phyloP scores from a whole-genome alignment of 495 filamentous ascomycete species.

The Penicillium herquei region DNA sequence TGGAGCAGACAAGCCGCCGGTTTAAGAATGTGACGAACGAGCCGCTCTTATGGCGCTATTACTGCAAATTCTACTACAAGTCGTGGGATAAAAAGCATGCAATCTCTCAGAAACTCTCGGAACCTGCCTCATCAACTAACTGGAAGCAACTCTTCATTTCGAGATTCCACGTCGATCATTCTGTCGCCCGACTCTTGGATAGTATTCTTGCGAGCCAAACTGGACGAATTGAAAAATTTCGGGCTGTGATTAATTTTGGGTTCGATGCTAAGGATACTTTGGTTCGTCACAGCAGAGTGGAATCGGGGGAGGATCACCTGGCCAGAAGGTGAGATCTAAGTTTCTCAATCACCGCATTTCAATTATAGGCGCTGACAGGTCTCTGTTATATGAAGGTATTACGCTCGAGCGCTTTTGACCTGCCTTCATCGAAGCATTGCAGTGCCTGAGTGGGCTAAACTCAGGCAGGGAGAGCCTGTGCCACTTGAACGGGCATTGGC shows the following conservation, averaged over 20 bases:
- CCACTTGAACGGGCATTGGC: slow-evolving; percentile 73
- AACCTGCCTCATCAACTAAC: slow-evolving; percentile 55
- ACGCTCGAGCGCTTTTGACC: slow-evolving; percentile 67
- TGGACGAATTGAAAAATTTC: slow-evolving; percentile 65
- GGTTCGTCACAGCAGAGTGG: slow-evolving; percentile 57
- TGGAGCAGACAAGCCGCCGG: slow-evolving; percentile 62
- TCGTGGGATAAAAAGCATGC: slow-evolving; percentile 73
- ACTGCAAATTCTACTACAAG: slow-evolving; percentile 64
- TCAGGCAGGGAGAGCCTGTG: slow-evolving; percentile 50
- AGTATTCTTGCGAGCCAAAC: slow-evolving; percentile 67
- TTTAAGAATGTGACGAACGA: slow-evolving; percentile 65
- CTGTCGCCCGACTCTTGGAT: slow-evolving; percentile 60
- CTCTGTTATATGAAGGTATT: slow-evolving; percentile 50
- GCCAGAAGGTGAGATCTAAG: slow-evolving; percentile 64
- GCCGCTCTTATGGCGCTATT: slow-evolving; percentile 73
- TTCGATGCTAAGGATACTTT: slow-evolving; percentile 90
- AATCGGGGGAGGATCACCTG: slow-evolving; percentile 71
- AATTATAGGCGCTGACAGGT: slow-evolving; percentile 10
- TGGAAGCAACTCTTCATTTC: slow-evolving; percentile 75
- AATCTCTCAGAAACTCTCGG: slow-evolving; percentile 54
- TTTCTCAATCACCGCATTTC: not conserved
- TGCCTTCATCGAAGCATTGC: slow-evolving; percentile 80
- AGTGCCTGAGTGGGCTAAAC: slow-evolving; percentile 68
- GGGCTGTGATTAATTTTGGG: slow-evolving; percentile 66
- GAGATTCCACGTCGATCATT: slow-evolving; percentile 53